Conservation (phyloP, 768 basidiomycete species). For the Psilocybe cubensis region DNA sequence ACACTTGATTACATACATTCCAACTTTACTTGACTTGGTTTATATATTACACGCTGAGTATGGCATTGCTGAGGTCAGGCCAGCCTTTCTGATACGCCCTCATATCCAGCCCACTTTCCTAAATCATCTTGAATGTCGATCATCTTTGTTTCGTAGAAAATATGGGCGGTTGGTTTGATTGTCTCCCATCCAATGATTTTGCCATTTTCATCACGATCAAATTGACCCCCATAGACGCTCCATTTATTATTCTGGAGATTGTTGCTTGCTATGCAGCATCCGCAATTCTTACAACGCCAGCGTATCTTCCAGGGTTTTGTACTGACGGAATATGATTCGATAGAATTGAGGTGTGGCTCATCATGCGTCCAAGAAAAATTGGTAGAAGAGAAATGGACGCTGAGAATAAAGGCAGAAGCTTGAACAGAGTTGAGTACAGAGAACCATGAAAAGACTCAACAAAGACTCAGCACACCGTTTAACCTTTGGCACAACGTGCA, state of each 20-base stretch:
- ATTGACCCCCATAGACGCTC: slow-evolving; percentile 62
- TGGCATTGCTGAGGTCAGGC: slow-evolving; percentile 19
- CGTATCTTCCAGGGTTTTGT: slow-evolving; percentile 63
- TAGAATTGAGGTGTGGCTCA: slow-evolving; percentile 31
- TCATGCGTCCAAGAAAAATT: slow-evolving; percentile 60
- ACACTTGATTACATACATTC: background rate
- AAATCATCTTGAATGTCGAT: slow-evolving; percentile 58
- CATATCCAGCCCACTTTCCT: slow-evolving; percentile 72
- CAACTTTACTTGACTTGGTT: background rate
- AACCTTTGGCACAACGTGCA: slow-evolving; percentile 71
- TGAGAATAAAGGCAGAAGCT: slow-evolving; percentile 68
- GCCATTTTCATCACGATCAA: slow-evolving; percentile 57
- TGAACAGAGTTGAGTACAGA: background rate
- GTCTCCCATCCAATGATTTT: slow-evolving; percentile 54
- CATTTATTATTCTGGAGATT: slow-evolving; percentile 51
- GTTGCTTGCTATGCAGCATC: slow-evolving; percentile 52
- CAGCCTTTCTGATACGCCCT: slow-evolving; percentile 42
- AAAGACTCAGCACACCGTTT: slow-evolving; percentile 42
- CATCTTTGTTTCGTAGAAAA: slow-evolving; percentile 68
- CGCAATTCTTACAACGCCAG: slow-evolving; percentile 66
- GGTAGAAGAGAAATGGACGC: slow-evolving; percentile 54
- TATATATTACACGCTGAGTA: too few species aligned
- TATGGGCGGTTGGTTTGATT: slow-evolving; percentile 65
- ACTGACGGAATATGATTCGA: slow-evolving; percentile 52
- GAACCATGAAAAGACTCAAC: background rate